Evolutionary conservation across 2,329 filamentous ascomycete genomes (phyloP).

Genomic region (Microdochium nivale): DNA sequence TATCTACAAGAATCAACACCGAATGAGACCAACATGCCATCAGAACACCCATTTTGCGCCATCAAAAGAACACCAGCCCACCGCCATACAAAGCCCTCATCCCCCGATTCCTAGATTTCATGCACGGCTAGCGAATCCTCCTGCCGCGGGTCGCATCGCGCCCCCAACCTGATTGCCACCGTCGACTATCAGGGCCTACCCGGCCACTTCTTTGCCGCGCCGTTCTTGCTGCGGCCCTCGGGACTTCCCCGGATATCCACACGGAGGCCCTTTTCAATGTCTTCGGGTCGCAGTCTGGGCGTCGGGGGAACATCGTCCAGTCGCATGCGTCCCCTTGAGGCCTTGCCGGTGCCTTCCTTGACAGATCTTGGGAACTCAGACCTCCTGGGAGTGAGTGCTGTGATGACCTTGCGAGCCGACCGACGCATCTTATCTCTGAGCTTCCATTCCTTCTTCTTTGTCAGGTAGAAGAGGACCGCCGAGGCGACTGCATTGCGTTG

Average conservation of each 20-base stretch:
- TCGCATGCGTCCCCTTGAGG: slow-evolving; percentile 31
- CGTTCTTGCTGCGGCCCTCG: slow-evolving; percentile 17
- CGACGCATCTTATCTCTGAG: slow-evolving; percentile 62
- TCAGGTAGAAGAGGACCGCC: slow-evolving; percentile 64
- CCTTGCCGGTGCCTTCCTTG: slow-evolving; percentile 29
- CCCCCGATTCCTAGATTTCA: not conserved
- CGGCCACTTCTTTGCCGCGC: slow-evolving; percentile 12
- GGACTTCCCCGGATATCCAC: slow-evolving; percentile 14
- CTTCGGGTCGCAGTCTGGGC: slow-evolving; percentile 41
- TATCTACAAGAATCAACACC: not conserved
- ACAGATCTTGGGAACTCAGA: slow-evolving; percentile 51
- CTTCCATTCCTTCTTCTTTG: slow-evolving; percentile 81
- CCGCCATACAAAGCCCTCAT: not conserved
- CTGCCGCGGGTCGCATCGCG: no score
- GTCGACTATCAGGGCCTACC: not conserved
- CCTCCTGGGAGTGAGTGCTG: slow-evolving; percentile 52
- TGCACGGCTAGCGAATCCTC: no score
- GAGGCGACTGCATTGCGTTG: slow-evolving; percentile 42
- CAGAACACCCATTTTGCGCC: not conserved
- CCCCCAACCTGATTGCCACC: no score
- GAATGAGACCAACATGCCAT: not conserved
- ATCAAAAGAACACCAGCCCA: not conserved
- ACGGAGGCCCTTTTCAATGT: slow-evolving; percentile 49
- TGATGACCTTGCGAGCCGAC: slow-evolving; percentile 55
- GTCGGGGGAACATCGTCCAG: slow-evolving; percentile 53